Base-by-base conservation (phyloP, 2,329 filamentous ascomycete genomes). In the Rasamsonia emersonii region DNA sequence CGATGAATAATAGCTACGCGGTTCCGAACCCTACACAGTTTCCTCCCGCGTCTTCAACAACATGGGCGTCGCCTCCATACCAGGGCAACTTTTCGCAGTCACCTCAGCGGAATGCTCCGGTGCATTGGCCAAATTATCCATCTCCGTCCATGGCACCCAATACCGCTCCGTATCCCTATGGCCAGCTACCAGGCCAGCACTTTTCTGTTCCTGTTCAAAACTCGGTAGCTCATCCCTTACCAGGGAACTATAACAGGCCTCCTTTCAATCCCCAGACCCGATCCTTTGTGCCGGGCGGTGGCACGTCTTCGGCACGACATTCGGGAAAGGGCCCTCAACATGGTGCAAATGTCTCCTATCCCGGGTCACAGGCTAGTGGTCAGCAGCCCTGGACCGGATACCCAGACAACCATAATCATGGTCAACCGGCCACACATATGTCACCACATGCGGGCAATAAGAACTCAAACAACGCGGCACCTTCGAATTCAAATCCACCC, bases 231-330 rank as follows among this genome's bases (percentile, higher is more conserved):
- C 81, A 94, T 53, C 83, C 85, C 4, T 77, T 93, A 35, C 84
- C 86, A 9, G 85, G 85, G 20, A 91, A 81, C 59, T 93, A 76
- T 53, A 85, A 82, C 51, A 73, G 86, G 36, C 84, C 86, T 47
- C 77, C 82, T 9, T 95, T 96, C 64, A 95, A 95, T 52, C 89
- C 88, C 1, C 88, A 93, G 62, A 95, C 84, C 10, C 84, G 93
- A 51, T 83, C 88, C 0, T 95, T 96, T 57, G 75, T 94, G 15
- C 89, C 89, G 2, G 70, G 68, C 31, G 66, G 74, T 25, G 34
- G 34, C 13, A 45, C 49, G 18, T 39, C 53, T 20, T 40, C 49
- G 9, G 32, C 44, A 9, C 56, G 58, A 29, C 54, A 57, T 33
- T 49, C 54, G 18, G 52, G 46, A 28, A 54, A 57, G 37, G 46